A percentile compares a stretch with the other conserved stretches of the same genome.
Evolutionary conservation across 768 basidiomycete genomes (phyloP).

Genomic region (Collybia sordida): DNA sequence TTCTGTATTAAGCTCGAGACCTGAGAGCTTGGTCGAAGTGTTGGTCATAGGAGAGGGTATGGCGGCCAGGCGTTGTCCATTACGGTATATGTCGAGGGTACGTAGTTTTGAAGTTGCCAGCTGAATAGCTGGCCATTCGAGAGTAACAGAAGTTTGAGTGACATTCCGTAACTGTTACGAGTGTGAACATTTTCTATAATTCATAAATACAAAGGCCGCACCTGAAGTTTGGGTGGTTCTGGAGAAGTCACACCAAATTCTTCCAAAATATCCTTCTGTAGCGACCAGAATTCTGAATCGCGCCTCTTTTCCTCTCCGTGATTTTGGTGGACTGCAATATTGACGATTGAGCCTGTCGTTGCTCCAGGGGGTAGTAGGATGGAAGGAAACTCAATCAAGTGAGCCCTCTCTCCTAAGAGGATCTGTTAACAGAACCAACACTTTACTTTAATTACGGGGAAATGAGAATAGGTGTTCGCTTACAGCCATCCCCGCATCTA

Average conservation of each 20-base stretch:
- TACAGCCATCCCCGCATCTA: conserved; percentile 96
- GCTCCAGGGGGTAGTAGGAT: conserved; percentile 91
- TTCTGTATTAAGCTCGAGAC: conserved; percentile 77
- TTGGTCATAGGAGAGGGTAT: conserved; percentile 83
- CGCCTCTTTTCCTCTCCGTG: conserved; percentile 78
- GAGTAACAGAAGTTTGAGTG: conserved; percentile 94
- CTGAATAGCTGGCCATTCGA: conserved; percentile 89
- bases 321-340: conserved; percentile 93
- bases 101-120: conserved; percentile 86
- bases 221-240: conserved; percentile 70
- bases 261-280: conserved; percentile 79
- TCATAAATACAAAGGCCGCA: conserved; percentile 29
- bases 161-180: conserved; percentile 74
- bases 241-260: conserved; percentile 73
- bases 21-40: conserved; percentile 85
- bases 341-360: conserved; percentile 93
- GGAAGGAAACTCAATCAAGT: conserved; percentile 97
- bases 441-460: conserved; percentile 5
- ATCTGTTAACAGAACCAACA: conserved; percentile 51
- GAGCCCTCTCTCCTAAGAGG: conserved; percentile 88
- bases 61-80: conserved; percentile 81
- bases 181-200: background rate
- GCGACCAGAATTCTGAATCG: conserved; percentile 77
- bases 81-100: conserved; percentile 90
- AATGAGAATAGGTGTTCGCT: conserved; percentile 14